phyloP scores from a whole-genome alignment of 768 basidiomycete species.

The Suillus spraguei region DNA sequence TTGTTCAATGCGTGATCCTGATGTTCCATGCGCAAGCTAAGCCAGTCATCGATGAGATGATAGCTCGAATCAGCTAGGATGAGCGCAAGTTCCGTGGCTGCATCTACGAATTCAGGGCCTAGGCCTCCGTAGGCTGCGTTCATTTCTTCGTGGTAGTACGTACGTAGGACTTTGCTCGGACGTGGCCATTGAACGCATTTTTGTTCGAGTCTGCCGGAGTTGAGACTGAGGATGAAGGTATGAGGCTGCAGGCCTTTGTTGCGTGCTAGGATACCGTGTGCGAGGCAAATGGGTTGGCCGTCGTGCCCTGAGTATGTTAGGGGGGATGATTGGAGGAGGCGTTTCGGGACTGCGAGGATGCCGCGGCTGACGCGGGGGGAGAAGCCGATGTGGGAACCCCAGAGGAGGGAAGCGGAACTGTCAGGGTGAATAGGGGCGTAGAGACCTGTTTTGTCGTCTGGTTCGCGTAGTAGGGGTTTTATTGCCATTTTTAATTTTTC shows the following conservation, averaged over 20 bases:
- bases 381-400: conserved; percentile 6
- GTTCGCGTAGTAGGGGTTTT: not conserved
- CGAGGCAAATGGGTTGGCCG: conserved; percentile 3
- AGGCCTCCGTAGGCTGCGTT: conserved; percentile 1
- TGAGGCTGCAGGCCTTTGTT: conserved; percentile 2
- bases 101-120: not conserved
- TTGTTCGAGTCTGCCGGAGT: not conserved
- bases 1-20: conserved; percentile 3
- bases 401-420: not conserved
- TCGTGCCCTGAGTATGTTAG: conserved; percentile 7
- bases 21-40: conserved; percentile 3
- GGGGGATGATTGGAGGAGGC: conserved; percentile 1
- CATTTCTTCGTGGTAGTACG: conserved; percentile 4
- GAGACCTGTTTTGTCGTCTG: conserved; percentile 6
- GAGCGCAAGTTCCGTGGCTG: conserved; percentile 1
- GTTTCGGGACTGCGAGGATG: conserved; percentile 6
- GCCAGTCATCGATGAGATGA: conserved; percentile 10
- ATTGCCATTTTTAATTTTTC: not conserved
- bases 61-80: conserved; percentile 8
- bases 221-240: not conserved
- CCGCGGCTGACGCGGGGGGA: conserved; percentile 7
- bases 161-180: conserved; percentile 5
- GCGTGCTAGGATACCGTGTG: conserved; percentile 6
- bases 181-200: conserved; percentile 7
- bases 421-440: not conserved